Conservation (phyloP, 345 rosid species). For the Gossypium turneri region DNA sequence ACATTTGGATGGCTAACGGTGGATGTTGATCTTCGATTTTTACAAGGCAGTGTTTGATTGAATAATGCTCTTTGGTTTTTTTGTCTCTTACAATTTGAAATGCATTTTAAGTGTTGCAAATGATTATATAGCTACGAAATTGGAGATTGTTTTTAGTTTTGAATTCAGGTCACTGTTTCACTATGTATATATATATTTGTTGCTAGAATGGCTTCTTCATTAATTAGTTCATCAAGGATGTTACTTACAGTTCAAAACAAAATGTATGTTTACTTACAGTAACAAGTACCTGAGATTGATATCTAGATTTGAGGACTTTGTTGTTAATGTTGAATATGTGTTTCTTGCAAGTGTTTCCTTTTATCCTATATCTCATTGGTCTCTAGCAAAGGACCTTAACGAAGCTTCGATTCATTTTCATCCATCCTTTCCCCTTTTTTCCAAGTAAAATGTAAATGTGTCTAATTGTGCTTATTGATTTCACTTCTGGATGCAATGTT, state of each 20-base stretch:
- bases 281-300: background rate
- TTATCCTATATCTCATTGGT: background rate
- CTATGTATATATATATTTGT: background rate
- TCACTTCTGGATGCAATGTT: conserved; percentile 12
- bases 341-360: background rate
- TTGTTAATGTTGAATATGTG: background rate
- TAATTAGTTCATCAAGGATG: conserved; percentile 3
- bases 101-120: background rate
- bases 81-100: background rate
- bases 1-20: background rate
- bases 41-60: background rate
- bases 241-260: background rate
- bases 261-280: background rate
- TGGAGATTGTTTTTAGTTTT: background rate
- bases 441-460: background rate
- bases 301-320: background rate
- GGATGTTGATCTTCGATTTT: conserved; percentile 1
- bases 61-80: conserved; percentile 8
- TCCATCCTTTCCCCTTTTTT: background rate
- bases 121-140: background rate
- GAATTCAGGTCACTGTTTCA: conserved; percentile 1
- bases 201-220: background rate
- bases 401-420: background rate
- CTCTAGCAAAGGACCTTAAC: background rate
- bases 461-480: background rate